These are phyloP conservation scores for Oryza australiensis DNA, from an alignment of 176 grass and related monocot genomes.

Conservation along the genomic window DNA sequence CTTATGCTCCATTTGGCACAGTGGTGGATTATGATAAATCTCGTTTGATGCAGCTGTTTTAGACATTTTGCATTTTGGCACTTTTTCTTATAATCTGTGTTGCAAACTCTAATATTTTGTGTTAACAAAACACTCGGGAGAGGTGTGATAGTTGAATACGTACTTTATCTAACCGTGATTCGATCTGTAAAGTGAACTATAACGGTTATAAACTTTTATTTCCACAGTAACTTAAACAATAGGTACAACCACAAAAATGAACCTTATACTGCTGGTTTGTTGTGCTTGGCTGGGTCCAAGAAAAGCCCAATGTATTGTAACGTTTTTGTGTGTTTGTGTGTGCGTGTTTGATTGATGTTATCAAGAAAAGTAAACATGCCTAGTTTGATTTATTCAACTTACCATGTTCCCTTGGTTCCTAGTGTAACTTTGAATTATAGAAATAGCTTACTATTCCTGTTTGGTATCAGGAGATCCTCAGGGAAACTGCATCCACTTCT, in stretches of 20 bases:
- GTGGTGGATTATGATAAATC: neutral
- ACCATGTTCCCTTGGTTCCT: neutral
- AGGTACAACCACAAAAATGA: neutral
- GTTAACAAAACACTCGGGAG: too few relatives aligned
- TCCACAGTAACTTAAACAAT: too few relatives aligned
- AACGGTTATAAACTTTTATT: too few relatives aligned
- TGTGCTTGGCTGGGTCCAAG: neutral
- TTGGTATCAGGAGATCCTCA: neutral
- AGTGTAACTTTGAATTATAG: neutral
- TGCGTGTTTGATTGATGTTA: neutral
- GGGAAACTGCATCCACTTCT: neutral
- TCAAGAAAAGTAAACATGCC: neutral
- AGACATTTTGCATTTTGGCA: too few relatives aligned
- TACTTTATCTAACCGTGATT: too few relatives aligned
- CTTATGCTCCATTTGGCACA: neutral
- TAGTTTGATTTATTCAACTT: neutral
- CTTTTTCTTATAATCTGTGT: too few relatives aligned
- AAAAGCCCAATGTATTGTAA: neutral
- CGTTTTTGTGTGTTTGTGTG: neutral
- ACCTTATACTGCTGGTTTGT: slow-evolving; percentile 13
- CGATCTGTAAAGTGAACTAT: too few relatives aligned
- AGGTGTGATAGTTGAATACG: too few relatives aligned
- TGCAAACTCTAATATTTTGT: too few relatives aligned
- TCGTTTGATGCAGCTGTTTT: neutral
- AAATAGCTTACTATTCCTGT: neutral